Conservation (phyloP, 441 rosid genomes). For the Populus trichocarpa region DNA sequence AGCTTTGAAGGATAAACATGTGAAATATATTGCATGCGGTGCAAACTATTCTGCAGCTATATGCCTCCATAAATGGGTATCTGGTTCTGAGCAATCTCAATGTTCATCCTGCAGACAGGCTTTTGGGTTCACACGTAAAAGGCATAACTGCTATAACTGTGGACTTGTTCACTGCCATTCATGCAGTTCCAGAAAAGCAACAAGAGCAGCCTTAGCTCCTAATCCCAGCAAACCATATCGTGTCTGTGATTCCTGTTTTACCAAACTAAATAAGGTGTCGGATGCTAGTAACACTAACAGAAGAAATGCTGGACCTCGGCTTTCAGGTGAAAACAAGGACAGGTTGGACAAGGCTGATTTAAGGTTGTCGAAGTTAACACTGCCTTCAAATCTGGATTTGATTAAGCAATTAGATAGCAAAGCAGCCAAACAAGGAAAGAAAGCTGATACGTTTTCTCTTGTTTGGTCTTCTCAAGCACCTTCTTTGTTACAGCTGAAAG, state of each 20-base stretch:
- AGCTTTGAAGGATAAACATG: conserved; percentile 83
- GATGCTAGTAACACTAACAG: conserved; percentile 57
- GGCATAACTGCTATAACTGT: conserved; percentile 73
- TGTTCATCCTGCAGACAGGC: conserved; percentile 90
- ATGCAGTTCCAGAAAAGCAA: conserved; percentile 87
- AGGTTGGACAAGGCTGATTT: conserved; percentile 81
- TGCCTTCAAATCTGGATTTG: conserved; percentile 82
- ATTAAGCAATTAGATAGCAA: conserved; percentile 93
- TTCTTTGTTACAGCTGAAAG: conserved; percentile 74
- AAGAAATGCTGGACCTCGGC: conserved; percentile 71
- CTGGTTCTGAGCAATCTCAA: conserved; percentile 92
- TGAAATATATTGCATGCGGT: conserved; percentile 88
- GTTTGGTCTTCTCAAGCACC: conserved; percentile 73
- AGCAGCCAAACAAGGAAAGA: conserved; percentile 94
- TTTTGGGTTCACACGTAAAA: conserved; percentile 88
- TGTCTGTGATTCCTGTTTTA: conserved; percentile 90
- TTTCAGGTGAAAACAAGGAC: conserved; percentile 94
- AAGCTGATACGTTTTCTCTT: conserved; percentile 70
- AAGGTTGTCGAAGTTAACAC: conserved; percentile 60
- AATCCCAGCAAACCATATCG: conserved; percentile 84
- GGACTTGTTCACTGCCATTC: conserved; percentile 58
- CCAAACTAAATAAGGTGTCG: conserved; percentile 69
- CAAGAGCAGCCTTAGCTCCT: conserved; percentile 85
- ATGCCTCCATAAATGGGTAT: conserved; percentile 95
- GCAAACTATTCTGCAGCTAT: conserved; percentile 83